Base-by-base conservation (phyloP, 192 early-diverging fungal genomes). In the Blastocladiella britannica region DNA sequence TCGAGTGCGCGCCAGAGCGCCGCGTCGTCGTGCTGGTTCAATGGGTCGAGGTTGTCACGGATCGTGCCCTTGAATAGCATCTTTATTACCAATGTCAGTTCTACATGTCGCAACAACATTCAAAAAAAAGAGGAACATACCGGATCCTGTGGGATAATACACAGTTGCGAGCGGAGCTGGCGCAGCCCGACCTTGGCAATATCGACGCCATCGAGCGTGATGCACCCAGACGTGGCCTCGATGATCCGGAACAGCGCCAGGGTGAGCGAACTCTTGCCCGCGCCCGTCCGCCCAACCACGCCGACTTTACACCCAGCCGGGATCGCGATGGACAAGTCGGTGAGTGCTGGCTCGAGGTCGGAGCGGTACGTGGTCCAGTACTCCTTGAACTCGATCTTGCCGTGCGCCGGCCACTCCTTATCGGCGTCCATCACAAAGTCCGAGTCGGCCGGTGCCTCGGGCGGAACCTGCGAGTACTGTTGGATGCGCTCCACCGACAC, bases 91-190 rank as follows among this genome's bases (percentile, higher is more conserved):
- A n/a, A n/a, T n/a, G n/a, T n/a, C n/a, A n/a, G n/a, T n/a, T n/a
- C n/a, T n/a, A n/a, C n/a, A n/a, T n/a, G n/a, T n/a, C n/a, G n/a
- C n/a, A n/a, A n/a, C n/a, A n/a, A n/a, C n/a, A n/a, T n/a, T n/a
- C n/a, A n/a, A n/a, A n/a, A n/a, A n/a, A n/a, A n/a, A n/a, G 66
- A 88, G 83, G 55, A 86, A 65, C 18, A 87, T 74, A 83, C 75
- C 4, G 87, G 87, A 47, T 93, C 91, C 70, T 97, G 89, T 30
- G 91, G 90, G 62, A 97, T 89, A 51, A 97, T 85, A 0, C 87
- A 83, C 53, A 97, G 56, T 28, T 73, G 68, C 25, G 73, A 67
- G n/a, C 88, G 74, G 51, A 91, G 61, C 22, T 78, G 71, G 28
- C 37, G 52, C 28, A 91, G 65, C 24, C 70, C 63, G 18, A 88